These are phyloP conservation scores for Prunus mongolica DNA, from an alignment of 306 rosid genomes.

Conservation along the genomic window DNA sequence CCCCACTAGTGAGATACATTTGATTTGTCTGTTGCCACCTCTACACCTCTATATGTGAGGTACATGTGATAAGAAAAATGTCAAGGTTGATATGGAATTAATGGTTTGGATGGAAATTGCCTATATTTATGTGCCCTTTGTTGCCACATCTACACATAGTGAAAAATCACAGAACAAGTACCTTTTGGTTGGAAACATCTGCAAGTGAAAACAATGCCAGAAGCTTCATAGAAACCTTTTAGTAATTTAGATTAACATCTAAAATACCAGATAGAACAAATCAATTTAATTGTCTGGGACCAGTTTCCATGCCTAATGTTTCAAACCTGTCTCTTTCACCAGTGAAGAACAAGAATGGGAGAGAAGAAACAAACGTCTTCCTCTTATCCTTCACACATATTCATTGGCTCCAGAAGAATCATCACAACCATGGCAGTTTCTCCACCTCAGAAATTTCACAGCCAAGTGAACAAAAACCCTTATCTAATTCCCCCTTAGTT, in stretches of 20 bases:
- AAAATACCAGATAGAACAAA: background rate
- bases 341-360: background rate
- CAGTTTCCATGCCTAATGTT: constrained; percentile 1
- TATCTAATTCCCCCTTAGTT: background rate
- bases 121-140: no score
- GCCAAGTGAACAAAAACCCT: constrained; percentile 12
- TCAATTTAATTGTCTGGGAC: constrained; percentile 16
- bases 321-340: constrained; percentile 16
- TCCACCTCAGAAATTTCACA: constrained; percentile 30
- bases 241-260: background rate
- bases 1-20: no score
- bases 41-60: no score
- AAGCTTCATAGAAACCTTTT: background rate
- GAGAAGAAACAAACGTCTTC: constrained; percentile 28
- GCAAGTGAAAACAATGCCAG: background rate
- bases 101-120: no score
- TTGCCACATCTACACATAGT: no score
- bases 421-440: constrained; percentile 31
- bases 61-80: no score
- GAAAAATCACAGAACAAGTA: no score
- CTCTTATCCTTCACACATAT: constrained; percentile 50
- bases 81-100: no score
- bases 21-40: no score
- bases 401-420: constrained; percentile 49
- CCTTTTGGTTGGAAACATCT: no score